Conservation (phyloP, 345 rosid genomes). For the Mangifera indica region DNA sequence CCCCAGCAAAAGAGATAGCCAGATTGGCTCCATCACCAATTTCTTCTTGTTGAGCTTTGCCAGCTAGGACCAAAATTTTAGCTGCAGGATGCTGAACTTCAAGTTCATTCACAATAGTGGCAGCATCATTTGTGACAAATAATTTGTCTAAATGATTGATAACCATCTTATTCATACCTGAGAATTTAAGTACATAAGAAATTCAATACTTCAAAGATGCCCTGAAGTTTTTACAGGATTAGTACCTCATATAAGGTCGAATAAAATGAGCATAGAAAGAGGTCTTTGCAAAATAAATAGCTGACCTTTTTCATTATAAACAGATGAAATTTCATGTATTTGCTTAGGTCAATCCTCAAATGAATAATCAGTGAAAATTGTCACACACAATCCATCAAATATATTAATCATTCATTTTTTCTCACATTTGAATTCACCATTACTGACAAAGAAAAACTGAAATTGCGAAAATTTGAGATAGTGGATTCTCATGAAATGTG, state of each 20-base stretch:
- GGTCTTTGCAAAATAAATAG: background rate
- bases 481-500: background rate
- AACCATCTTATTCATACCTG: slow-evolving; percentile 99
- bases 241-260: background rate
- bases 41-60: slow-evolving; percentile 96
- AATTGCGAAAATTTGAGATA: background rate
- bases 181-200: background rate
- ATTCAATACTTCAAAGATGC: background rate
- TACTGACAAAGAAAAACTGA: background rate
- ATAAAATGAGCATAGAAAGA: background rate
- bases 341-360: background rate
- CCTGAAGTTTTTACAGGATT: background rate
- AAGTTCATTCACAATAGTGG: slow-evolving; percentile 88
- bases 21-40: slow-evolving; percentile 98
- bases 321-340: background rate
- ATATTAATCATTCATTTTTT: background rate
- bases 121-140: slow-evolving; percentile 93
- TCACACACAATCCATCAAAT: background rate
- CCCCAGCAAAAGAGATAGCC: slow-evolving; percentile 89
- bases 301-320: background rate
- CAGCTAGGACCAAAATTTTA: slow-evolving; percentile 85
- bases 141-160: slow-evolving; percentile 93
- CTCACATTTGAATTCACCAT: background rate
- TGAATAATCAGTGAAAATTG: background rate
- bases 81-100: slow-evolving; percentile 99